Evolutionary conservation across 1,284 basidiomycete genomes (phyloP).

Genomic region (Cryptococcus amylolentus): DNA sequence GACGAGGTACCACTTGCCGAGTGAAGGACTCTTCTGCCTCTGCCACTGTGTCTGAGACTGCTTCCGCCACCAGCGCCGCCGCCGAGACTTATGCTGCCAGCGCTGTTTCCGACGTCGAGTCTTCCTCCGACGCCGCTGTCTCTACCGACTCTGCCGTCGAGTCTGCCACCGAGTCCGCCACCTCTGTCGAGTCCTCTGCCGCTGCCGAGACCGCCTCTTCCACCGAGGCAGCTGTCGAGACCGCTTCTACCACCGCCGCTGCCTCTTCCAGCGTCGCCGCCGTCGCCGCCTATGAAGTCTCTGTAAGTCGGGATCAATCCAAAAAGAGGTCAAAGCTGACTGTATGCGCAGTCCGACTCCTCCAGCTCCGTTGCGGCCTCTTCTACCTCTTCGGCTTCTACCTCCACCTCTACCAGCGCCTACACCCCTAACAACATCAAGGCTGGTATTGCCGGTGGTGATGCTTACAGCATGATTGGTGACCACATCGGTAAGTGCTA

Average conservation of each 20-base stretch:
- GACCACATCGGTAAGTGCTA: slow-evolving; percentile 35
- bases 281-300: not conserved
- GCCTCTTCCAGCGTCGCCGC: slow-evolving; percentile 2
- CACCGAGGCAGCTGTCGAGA: not conserved
- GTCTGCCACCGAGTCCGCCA: not conserved
- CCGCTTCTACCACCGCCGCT: slow-evolving; percentile 1
- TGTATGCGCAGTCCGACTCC: not conserved
- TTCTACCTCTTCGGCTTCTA: slow-evolving; percentile 5
- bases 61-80: slow-evolving; percentile 9
- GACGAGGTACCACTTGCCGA: slow-evolving; percentile 15
- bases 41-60: slow-evolving; percentile 9
- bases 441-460: slow-evolving; percentile 44
- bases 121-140: not conserved
- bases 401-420: slow-evolving; percentile 13
- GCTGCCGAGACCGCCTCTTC: not conserved
- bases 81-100: slow-evolving; percentile 12
- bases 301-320: too few relatives aligned
- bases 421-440: slow-evolving; percentile 41
- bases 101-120: not conserved
- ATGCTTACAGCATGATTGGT: slow-evolving; percentile 23
- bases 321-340: not conserved
- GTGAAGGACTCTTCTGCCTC: slow-evolving; percentile 8
- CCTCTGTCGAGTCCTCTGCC: not conserved
- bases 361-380: slow-evolving; percentile 4
- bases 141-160: not conserved